phyloP scores from a whole-genome alignment of 257 asterid genomes.

The Nicotiana otophora region DNA sequence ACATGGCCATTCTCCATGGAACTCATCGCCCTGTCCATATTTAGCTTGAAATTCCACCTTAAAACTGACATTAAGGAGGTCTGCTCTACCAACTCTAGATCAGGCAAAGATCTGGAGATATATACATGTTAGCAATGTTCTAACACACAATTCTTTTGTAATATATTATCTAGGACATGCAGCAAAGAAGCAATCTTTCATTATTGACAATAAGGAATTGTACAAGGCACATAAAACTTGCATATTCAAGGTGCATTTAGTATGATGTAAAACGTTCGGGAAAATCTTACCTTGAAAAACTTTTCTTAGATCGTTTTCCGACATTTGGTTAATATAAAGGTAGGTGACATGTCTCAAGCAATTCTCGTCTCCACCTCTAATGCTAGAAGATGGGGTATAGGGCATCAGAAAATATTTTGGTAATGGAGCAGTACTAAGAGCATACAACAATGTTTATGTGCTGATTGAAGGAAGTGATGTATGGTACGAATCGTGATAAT shows the following conservation, averaged over 20 bases:
- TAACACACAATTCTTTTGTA: neutral
- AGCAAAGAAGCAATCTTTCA: neutral
- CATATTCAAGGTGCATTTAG: neutral
- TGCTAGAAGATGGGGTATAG: neutral
- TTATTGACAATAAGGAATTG: neutral
- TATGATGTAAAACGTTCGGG: neutral
- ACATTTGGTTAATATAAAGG: neutral
- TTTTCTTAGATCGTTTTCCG: neutral
- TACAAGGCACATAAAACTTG: neutral
- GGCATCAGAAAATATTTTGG: neutral
- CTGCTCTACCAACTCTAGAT: conserved; percentile 64
- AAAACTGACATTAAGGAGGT: conserved; percentile 54
- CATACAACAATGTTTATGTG: neutral
- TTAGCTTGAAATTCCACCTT: conserved; percentile 75
- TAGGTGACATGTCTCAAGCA: neutral
- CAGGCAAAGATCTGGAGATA: conserved; percentile 75
- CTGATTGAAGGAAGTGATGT: neutral
- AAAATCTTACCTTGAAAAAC: neutral
- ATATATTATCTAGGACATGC: neutral
- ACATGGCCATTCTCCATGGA: conserved; percentile 55
- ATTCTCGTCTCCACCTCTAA: neutral
- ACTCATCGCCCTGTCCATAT: conserved; percentile 63
- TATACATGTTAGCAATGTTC: conserved; percentile 10
- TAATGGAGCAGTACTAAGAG: neutral
- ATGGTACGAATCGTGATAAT: neutral